A percentile compares a stretch with the other conserved stretches of the same genome.
Conservation (phyloP, 1,139 yeast species). For the Blastobotrys apis region DNA sequence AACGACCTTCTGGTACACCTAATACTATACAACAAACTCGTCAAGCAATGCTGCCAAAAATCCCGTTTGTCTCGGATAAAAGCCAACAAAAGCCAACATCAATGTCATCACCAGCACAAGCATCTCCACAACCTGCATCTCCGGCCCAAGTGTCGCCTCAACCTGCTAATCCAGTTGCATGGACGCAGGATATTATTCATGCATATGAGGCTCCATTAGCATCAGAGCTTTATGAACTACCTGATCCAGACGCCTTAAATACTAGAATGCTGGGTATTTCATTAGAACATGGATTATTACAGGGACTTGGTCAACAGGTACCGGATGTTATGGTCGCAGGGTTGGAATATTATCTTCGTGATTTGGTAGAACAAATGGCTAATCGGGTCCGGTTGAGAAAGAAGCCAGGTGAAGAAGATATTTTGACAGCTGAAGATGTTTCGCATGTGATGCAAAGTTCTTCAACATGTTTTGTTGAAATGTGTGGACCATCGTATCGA, state of each 20-base stretch:
- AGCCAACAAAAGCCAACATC: slow-evolving; percentile 44
- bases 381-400: slow-evolving; percentile 20
- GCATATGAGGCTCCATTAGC: slow-evolving; percentile 85
- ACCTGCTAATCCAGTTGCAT: slow-evolving; percentile 51
- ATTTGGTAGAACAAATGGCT: slow-evolving; percentile 64
- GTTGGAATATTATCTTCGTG: slow-evolving; percentile 71
- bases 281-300: slow-evolving; percentile 88
- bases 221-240: slow-evolving; percentile 73
- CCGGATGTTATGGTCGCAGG: slow-evolving; percentile 77
- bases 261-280: slow-evolving; percentile 76
- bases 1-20: slow-evolving; percentile 59
- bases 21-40: slow-evolving; percentile 79
- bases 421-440: slow-evolving; percentile 34
- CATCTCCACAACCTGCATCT: not conserved
- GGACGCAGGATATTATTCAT: slow-evolving; percentile 91
- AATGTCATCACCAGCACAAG: slow-evolving; percentile 6
- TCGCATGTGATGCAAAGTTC: slow-evolving; percentile 31
- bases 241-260: slow-evolving; percentile 69
- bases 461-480: slow-evolving; percentile 34
- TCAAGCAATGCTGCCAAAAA: slow-evolving; percentile 78
- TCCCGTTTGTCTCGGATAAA: slow-evolving; percentile 62
- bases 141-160: slow-evolving; percentile 1
- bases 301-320: slow-evolving; percentile 66
- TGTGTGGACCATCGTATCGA: slow-evolving; percentile 32
- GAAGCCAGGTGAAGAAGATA: slow-evolving; percentile 25